Evolutionary conservation across 2,329 filamentous ascomycete genomes (phyloP).

Genomic region (Monosporascus cannonballus): DNA sequence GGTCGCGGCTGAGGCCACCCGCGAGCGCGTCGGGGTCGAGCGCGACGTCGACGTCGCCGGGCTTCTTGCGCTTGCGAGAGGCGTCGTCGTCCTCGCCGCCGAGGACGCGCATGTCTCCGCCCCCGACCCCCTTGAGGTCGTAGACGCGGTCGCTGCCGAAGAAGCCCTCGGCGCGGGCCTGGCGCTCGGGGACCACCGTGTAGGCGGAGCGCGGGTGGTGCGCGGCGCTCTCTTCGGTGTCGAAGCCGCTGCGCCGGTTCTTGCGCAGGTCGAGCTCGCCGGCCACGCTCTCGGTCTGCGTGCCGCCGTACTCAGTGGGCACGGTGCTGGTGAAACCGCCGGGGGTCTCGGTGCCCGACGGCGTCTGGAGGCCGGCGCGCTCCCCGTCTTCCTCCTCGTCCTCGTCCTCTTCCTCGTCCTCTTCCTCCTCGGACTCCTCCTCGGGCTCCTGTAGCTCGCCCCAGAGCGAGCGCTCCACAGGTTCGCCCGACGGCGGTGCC

Average conservation of each 20-base stretch:
- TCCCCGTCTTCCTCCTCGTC: constrained; percentile 60
- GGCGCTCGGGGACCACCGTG: constrained; percentile 82
- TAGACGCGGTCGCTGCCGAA: constrained; percentile 94
- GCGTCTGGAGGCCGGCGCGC: constrained; percentile 63
- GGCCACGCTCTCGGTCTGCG: constrained; percentile 63
- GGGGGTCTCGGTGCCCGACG: constrained; percentile 72
- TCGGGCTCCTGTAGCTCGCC: constrained; percentile 72
- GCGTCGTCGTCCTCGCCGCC: constrained; percentile 66
- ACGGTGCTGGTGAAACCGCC: constrained; percentile 75
- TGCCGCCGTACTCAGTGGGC: constrained; percentile 66
- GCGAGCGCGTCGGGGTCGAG: constrained; percentile 79
- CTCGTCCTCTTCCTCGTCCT: constrained; percentile 68
- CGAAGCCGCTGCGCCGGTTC: constrained; percentile 73
- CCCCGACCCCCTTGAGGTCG: constrained; percentile 56
- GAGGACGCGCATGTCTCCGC: constrained; percentile 59
- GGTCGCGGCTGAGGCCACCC: constrained; percentile 75
- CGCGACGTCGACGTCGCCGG: constrained; percentile 88
- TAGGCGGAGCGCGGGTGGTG: constrained; percentile 70
- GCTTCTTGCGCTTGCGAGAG: constrained; percentile 83
- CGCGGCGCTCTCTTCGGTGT: constrained; percentile 70
- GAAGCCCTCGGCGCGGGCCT: constrained; percentile 82
- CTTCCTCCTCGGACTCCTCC: constrained; percentile 55
- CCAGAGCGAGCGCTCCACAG: constrained; percentile 84
- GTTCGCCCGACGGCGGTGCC: constrained; percentile 55
- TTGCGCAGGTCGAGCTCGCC: constrained; percentile 92